Percentiles rank a stretch among this genome's conserved stretches.
Conservation (phyloP, 805 yeast species). For the Debaryomyces hansenii region DNA sequence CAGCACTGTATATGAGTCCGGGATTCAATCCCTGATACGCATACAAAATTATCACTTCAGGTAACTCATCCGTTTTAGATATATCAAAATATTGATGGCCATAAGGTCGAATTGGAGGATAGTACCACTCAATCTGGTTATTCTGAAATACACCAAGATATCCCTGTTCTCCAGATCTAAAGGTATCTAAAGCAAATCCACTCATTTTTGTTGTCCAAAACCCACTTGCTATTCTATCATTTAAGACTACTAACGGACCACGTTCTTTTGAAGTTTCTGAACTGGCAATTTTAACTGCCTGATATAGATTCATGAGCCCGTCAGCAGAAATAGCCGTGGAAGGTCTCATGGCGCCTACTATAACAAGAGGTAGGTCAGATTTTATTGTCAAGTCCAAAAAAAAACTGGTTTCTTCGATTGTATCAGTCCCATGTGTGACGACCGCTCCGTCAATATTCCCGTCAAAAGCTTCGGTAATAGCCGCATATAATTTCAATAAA, state of each 20-base stretch:
- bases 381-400: constrained; percentile 52
- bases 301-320: constrained; percentile 71
- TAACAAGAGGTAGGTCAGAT: constrained; percentile 54
- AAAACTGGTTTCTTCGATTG: constrained; percentile 66
- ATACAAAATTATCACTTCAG: constrained; percentile 56
- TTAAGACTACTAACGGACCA: constrained; percentile 62
- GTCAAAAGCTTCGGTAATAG: constrained; percentile 44
- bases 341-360: constrained; percentile 76
- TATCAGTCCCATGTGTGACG: constrained; percentile 70
- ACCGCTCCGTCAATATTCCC: constrained; percentile 54
- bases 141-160: constrained; percentile 69
- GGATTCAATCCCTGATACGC: constrained; percentile 62
- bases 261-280: constrained; percentile 49
- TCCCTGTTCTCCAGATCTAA: constrained; percentile 67
- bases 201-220: constrained; percentile 68
- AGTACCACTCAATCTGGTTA: constrained; percentile 62
- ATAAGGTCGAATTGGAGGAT: constrained; percentile 59
- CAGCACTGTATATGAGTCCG: constrained; percentile 45
- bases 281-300: constrained; percentile 65
- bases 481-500: constrained; percentile 44
- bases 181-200: constrained; percentile 69
- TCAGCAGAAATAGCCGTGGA: constrained; percentile 68
- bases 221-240: constrained; percentile 69
- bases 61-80: constrained; percentile 24
- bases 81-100: constrained; percentile 45